These are phyloP conservation scores for Clonostachys rosea DNA, from an alignment of 2,329 filamentous ascomycete genomes.

Conservation along the genomic window DNA sequence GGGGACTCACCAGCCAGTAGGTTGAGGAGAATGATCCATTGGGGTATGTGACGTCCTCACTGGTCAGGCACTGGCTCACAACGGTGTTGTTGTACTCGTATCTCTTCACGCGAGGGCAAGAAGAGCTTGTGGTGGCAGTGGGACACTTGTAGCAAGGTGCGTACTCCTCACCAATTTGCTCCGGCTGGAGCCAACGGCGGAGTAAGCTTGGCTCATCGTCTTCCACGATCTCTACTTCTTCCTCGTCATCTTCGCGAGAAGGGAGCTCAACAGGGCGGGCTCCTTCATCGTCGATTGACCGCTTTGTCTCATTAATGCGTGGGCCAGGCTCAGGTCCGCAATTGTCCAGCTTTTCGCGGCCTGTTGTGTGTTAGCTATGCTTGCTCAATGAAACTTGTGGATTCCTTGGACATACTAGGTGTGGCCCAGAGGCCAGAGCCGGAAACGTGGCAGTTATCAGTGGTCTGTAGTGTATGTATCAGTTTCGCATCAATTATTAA, in stretches of 20 bases:
- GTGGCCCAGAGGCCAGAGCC: slow-evolving; percentile 1
- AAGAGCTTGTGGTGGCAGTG: slow-evolving; percentile 59
- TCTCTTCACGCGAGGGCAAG: slow-evolving; percentile 65
- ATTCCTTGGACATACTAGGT: neutral
- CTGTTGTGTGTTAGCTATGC: neutral
- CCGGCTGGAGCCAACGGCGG: slow-evolving; percentile 3
- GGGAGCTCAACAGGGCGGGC: neutral
- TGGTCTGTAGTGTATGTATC: neutral
- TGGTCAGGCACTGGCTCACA: slow-evolving; percentile 1
- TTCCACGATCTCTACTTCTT: neutral
- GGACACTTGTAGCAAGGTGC: slow-evolving; percentile 2
- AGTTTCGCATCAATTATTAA: too few relatives aligned
- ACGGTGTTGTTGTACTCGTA: slow-evolving; percentile 5
- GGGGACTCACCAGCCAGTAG: slow-evolving; percentile 2
- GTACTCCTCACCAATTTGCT: slow-evolving; percentile 4
- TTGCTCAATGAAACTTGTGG: neutral
- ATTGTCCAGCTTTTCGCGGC: neutral
- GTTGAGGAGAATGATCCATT: neutral
- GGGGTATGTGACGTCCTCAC: neutral
- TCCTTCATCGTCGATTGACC: neutral
- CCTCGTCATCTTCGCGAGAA: neutral
- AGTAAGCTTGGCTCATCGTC: neutral
- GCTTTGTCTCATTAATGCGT: neutral
- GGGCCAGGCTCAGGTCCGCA: neutral
- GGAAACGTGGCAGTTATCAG: slow-evolving; percentile 3